Conservation (phyloP, 495 filamentous ascomycete genomes). For the Aspergillus nanangensis region DNA sequence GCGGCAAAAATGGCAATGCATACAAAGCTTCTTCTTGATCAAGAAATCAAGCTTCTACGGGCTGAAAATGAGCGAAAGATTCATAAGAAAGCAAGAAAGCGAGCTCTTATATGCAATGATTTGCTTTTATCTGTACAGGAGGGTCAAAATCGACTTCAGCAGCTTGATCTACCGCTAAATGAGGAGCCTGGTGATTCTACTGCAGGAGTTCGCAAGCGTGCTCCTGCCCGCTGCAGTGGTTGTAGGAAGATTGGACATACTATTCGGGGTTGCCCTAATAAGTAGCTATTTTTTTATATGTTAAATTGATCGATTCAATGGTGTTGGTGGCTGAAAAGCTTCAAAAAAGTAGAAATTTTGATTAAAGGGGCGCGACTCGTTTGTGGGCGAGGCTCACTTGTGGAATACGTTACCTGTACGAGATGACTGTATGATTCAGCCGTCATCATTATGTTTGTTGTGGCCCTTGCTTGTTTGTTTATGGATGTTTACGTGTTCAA, state of each 20-base stretch:
- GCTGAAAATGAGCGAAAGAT: neutral
- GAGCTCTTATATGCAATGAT: neutral
- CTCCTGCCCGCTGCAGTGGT: slow-evolving; percentile 1
- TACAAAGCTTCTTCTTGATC: neutral
- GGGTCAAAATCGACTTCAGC: slow-evolving; percentile 1
- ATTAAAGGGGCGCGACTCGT: too few species aligned
- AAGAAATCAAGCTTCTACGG: neutral
- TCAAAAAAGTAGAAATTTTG: too few species aligned
- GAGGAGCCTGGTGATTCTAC: neutral
- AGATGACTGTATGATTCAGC: too few species aligned
- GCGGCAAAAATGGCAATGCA: neutral
- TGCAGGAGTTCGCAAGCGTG: neutral
- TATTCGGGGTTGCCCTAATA: slow-evolving; percentile 3
- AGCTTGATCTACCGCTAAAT: slow-evolving; percentile 2
- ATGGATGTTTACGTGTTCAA: too few species aligned
- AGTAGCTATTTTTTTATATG: slow-evolving; percentile 4
- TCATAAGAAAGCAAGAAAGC: neutral
- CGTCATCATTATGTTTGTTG: too few species aligned
- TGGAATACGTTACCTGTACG: too few species aligned
- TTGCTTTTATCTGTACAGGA: slow-evolving; percentile 2
- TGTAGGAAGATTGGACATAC: slow-evolving; percentile 1
- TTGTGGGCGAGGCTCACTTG: too few species aligned
- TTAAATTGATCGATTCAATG: slow-evolving; percentile 1
- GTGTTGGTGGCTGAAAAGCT: too few species aligned
- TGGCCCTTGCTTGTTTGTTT: too few species aligned